Base-by-base conservation (phyloP, 2,329 filamentous ascomycete genomes). In the Claviceps sp. region DNA sequence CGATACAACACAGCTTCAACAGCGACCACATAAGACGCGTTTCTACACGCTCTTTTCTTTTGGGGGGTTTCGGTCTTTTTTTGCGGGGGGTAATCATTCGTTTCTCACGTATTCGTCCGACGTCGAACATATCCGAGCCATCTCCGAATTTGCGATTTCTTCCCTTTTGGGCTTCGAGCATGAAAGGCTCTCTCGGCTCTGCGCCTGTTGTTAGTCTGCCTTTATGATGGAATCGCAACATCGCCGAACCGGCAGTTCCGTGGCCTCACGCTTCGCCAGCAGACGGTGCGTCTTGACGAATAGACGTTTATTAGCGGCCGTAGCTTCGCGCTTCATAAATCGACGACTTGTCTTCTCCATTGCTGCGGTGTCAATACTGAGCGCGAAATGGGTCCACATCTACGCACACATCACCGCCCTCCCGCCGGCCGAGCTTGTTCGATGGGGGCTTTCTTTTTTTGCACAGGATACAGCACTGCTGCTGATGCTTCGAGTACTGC, bases 371-470 rank as follows among this genome's bases (percentile, higher is more conserved):
- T 58, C 64, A 18, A 52, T 66, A 50, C 55, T 63, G 37, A 57
- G 57, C 42, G 62, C 64, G 30, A 68, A 68, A 51, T 54, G 57
- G 6, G 55, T 62, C 3, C 66, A 68, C 52, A 56, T 68, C 38
- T 61, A 62, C 50, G 65, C 60, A 37, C 63, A 69, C 34, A 54
- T 61, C 20, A 56, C 55, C 5, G 62, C 66, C 5, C 52, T 68
- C n/a, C 59, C 64, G 1, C 52, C 58, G 3, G 56, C 57, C n/a
- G 58, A 63, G 37, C 54, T 68, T 50, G 22, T 61, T 8, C 60
- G 58, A 1, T 69, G 63, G 55, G 62, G 62, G 22, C 60, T 63
- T 11, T 66, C 66, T 2, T 69, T 69, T 51, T 67, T 67, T 51
- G 58, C 60, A 4, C 65, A 68, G 41, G 67, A 69, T 20, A 55